Conservation (phyloP, 768 basidiomycete species). For the Serendipita sp. region DNA sequence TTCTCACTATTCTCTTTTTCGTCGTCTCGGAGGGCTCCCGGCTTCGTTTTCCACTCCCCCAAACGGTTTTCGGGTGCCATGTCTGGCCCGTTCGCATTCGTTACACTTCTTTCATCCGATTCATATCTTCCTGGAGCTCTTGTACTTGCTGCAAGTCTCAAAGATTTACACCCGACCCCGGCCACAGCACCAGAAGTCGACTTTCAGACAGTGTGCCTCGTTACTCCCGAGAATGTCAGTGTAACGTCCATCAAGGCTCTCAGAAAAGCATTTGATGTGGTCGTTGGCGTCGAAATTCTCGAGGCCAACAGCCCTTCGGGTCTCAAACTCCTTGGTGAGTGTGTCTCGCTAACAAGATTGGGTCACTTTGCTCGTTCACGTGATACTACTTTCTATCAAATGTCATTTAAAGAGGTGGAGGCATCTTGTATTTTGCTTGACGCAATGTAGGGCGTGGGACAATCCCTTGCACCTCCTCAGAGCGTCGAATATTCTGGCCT, state of each 20-base stretch:
- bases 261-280: constrained; percentile 62
- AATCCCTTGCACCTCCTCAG: background rate
- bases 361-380: too few species aligned
- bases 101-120: constrained; percentile 83
- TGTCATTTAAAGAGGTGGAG: constrained; percentile 1
- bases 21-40: background rate
- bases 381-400: too few species aligned
- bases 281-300: constrained; percentile 86
- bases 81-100: constrained; percentile 48
- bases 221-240: constrained; percentile 86
- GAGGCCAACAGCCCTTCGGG: constrained; percentile 46
- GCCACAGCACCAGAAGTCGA: constrained; percentile 33
- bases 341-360: background rate
- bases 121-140: constrained; percentile 87
- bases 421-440: background rate
- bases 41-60: background rate
- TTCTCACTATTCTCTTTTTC: background rate
- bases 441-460: background rate
- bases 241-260: constrained; percentile 65
- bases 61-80: background rate
- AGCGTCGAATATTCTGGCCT: too few species aligned
- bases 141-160: constrained; percentile 67
- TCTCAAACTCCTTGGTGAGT: constrained; percentile 70
- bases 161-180: constrained; percentile 53
- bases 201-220: constrained; percentile 74